Base-by-base conservation (phyloP, 352 stramenopile species). In the Blastocystis sp. region DNA sequence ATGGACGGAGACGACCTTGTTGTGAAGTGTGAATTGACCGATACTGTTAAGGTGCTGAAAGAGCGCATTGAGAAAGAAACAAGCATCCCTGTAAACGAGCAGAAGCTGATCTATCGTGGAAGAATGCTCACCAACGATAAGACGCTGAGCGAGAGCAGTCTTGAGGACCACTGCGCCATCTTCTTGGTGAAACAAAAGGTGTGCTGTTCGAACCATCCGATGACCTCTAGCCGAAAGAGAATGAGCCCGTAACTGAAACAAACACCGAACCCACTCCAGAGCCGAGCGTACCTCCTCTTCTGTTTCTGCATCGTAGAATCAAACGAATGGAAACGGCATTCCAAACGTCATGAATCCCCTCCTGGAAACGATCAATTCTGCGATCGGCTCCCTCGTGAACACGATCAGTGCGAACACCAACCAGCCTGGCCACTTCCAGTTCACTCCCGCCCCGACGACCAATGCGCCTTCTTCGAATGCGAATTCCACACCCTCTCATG, bases 171-270 rank as follows among this genome's bases (percentile, higher is more conserved):
- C 11, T 62, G 48, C 52, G 48, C 52, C 14, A 48, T 79, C 19
- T 64, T 79, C 42, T 17, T 79, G 3, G 69, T 79, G 28, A 79
- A 64, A 42, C 69, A 79, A 28, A 79, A 57, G 48, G 11, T 79
- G 69, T 64, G 60, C 3, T 11, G 19, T 10, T 70, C 11, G 3
- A 3, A 45, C 6, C 3, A 24, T 43, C n/a, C 7, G 4, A 19
- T 70, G 10, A 70, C n/a, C n/a, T 21, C 63, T 24, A 14, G 63
- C 63, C 45, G 52, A 38, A 43, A 40, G 21, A 17, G 24, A 34
- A 59, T 34, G 28, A 66, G n/a, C 7, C n/a, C n/a, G 7, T 40
- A n/a, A 40, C 7, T 66, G 28, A 34, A 66, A 66, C 4, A 34
- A 66, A 66, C 4, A 7, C n/a, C 64, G 24, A 45, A 42, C 3